phyloP scores from a whole-genome alignment of 192 early-diverging fungal species.

The Coemansia sp. region DNA sequence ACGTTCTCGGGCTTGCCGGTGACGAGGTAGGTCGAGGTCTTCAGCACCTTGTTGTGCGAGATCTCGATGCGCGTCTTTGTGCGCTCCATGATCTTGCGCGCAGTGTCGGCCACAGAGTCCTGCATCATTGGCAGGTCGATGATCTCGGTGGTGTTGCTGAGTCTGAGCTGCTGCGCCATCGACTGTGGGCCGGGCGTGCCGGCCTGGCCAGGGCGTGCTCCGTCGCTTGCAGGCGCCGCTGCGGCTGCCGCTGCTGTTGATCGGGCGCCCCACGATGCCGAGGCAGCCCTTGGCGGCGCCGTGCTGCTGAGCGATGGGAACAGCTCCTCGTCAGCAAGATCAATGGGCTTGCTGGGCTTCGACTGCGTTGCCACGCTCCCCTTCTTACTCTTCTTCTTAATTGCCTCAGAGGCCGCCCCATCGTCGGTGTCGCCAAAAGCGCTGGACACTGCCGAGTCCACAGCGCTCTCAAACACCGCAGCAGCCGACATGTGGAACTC shows the following conservation, averaged over 20 bases:
- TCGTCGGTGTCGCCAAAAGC: conserved; percentile 14
- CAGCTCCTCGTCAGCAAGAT: conserved; percentile 55
- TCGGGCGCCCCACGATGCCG: conserved; percentile 52
- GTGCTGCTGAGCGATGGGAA: conserved; percentile 75
- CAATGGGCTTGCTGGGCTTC: conserved; percentile 20
- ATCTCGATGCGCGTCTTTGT: conserved; percentile 82
- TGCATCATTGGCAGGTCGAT: conserved; percentile 53
- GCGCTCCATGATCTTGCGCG: conserved; percentile 62
- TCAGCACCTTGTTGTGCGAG: conserved; percentile 69
- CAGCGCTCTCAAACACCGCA: conserved; percentile 31
- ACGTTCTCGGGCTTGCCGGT: conserved; percentile 79
- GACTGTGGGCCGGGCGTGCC: conserved; percentile 24
- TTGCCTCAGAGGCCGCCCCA: background rate
- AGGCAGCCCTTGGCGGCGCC: conserved; percentile 43
- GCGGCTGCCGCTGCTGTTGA: conserved; percentile 31
- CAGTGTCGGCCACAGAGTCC: conserved; percentile 56
- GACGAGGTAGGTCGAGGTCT: conserved; percentile 80
- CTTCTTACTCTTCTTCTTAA: background rate
- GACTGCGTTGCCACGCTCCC: background rate
- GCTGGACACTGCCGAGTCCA: conserved; percentile 44
- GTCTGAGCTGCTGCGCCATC: conserved; percentile 37
- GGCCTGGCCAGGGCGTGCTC: background rate
- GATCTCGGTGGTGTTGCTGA: conserved; percentile 59
- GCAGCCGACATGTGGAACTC: conserved; percentile 23
- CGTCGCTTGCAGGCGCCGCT: conserved; percentile 6